Evolutionary conservation across 768 basidiomycete genomes (phyloP), one percentile per base, ranked within the genome.

Genomic region (Psilocybe sp.): DNA sequence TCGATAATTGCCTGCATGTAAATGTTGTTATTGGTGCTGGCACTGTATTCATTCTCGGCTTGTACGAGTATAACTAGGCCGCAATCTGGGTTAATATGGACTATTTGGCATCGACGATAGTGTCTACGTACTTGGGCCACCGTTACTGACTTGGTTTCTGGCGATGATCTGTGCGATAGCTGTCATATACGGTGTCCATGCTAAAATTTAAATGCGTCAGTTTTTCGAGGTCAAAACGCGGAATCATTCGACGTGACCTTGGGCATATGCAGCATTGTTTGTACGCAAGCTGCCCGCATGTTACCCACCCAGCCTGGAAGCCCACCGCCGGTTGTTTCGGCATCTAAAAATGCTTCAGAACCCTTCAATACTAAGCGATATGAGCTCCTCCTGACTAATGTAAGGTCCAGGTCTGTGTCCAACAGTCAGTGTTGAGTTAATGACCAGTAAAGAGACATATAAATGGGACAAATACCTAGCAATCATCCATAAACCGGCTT

Each of bases 301-400:
- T 79, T 78, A 7, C 76, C 79, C 32, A 78, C 76, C 80, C 79
- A 81, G 5, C 80, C 80, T 11, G 81, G 81, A 53, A 82, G 79
- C 4, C 80, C 78, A 13, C 78, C 78, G 6, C 78, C 78, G 4
- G 78, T 78, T 4, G 78, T 78, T 60, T 79, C 78, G 6, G 58
- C 77, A 55, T 78, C 76, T 62, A 38, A 33, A 31, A 4, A 1
- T 9, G 1, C 8, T 45, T 9, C 43, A 10, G 33, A 33, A n/a
- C 28, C 10, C 13, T 31, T n/a, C 15, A 15, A 14, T 20, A 14
- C 38, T 23, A 34, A 40, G 14, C 7, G 5, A 14, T 39, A 39
- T 3, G 15, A 38, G 13, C 33, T 41, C 43, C 14, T 36, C 13
- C 69, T 46, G 50, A 76, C 78, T 80, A 52, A 80, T 76, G 54